phyloP scores from a whole-genome alignment of 2,329 filamentous ascomycete species.

The Helotiales sp. region DNA sequence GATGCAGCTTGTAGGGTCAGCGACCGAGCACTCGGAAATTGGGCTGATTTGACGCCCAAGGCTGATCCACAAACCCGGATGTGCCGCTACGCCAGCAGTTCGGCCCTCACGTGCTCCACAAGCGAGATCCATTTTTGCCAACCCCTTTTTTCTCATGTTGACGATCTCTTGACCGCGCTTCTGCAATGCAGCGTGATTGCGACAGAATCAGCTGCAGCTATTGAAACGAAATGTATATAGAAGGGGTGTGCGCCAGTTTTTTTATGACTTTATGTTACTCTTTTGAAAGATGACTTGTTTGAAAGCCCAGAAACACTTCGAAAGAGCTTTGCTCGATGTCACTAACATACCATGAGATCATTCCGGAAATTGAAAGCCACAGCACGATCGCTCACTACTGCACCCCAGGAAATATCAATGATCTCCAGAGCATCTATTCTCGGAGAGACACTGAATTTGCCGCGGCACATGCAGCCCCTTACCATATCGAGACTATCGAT shows the following conservation, averaged over 20 bases:
- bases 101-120: not conserved
- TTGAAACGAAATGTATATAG: not conserved
- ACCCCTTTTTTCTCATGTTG: conserved; percentile 5
- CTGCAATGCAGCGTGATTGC: conserved; percentile 2
- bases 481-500: not conserved
- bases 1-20: conserved; percentile 10
- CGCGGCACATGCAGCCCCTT: not conserved
- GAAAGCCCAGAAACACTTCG: not conserved
- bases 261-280: not conserved
- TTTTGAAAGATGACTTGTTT: not conserved
- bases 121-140: conserved; percentile 6
- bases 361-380: not conserved
- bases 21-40: conserved; percentile 13
- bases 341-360: conserved; percentile 4
- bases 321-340: not conserved
- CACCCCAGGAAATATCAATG: not conserved
- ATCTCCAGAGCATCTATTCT: conserved; percentile 6
- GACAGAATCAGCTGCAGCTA: not conserved
- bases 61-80: conserved; percentile 2
- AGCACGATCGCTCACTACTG: conserved; percentile 1
- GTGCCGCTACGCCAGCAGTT: not conserved
- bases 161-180: not conserved
- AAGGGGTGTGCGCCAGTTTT: not conserved
- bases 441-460: not conserved
- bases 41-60: not conserved